Evolutionary conservation across 768 basidiomycete genomes (phyloP).

Genomic region (Suillus variegatus): DNA sequence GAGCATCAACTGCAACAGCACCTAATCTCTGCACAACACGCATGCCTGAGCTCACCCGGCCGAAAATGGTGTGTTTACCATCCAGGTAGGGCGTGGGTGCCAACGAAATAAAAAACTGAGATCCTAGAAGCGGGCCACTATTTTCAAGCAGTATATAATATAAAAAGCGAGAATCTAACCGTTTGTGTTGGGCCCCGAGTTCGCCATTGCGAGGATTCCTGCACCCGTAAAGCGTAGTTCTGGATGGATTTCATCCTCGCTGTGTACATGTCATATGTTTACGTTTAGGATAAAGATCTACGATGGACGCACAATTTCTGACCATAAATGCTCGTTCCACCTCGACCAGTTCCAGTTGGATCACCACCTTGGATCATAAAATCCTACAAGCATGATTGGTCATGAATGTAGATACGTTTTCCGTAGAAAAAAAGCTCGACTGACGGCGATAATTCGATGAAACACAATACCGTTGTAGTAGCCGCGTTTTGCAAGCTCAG

Average conservation of each 20-base stretch:
- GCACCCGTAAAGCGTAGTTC: slow-evolving; percentile 95
- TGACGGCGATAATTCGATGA: slow-evolving; percentile 87
- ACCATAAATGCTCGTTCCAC: slow-evolving; percentile 87
- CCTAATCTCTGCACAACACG: slow-evolving; percentile 89
- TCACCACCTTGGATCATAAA: slow-evolving; percentile 98
- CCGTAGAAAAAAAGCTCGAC: slow-evolving; percentile 20
- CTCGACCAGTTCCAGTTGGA: slow-evolving; percentile 93
- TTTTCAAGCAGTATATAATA: not conserved
- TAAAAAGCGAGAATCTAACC: slow-evolving; percentile 44
- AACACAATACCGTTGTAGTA: slow-evolving; percentile 92
- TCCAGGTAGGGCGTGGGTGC: slow-evolving; percentile 83
- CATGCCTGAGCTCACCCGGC: slow-evolving; percentile 90
- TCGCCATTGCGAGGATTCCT: slow-evolving; percentile 96
- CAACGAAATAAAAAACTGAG: slow-evolving; percentile 92
- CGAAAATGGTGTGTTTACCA: slow-evolving; percentile 87
- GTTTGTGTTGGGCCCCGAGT: slow-evolving; percentile 93
- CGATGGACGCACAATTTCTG: slow-evolving; percentile 72
- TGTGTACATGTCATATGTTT: slow-evolving; percentile 27
- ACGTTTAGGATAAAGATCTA: not conserved
- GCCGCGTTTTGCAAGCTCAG: slow-evolving; percentile 84
- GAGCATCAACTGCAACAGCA: slow-evolving; percentile 84
- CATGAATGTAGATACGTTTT: not conserved
- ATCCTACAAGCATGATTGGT: slow-evolving; percentile 50
- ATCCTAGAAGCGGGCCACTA: slow-evolving; percentile 54
- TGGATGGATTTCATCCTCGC: slow-evolving; percentile 89